Evolutionary conservation across 768 basidiomycete species (phyloP).

Genomic region (Multifurca ochricompacta): DNA sequence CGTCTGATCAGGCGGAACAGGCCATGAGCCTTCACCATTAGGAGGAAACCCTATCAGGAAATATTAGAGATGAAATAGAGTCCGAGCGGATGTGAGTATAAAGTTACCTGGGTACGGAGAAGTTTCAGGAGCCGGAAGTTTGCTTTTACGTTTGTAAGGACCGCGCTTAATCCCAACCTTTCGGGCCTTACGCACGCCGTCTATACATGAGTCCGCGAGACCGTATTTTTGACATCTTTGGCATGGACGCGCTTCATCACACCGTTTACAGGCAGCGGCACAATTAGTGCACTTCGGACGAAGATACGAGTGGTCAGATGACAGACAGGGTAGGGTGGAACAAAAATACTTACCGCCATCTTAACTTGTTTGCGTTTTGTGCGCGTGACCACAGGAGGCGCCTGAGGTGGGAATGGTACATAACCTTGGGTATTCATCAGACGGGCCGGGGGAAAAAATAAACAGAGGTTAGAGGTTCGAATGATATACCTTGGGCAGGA

Average conservation of each 20-base stretch:
- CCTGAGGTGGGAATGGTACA: slow-evolving; percentile 21
- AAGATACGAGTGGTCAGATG: slow-evolving; percentile 3
- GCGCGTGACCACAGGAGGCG: slow-evolving; percentile 26
- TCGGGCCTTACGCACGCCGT: slow-evolving; percentile 57
- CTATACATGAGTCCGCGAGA: slow-evolving; percentile 45
- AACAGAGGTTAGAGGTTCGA: background rate
- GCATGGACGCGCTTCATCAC: slow-evolving; percentile 53
- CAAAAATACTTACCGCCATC: slow-evolving; percentile 40
- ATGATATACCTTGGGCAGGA: slow-evolving; percentile 15
- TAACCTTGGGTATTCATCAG: slow-evolving; percentile 9
- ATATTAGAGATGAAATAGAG: background rate
- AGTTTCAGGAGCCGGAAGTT: slow-evolving; percentile 23
- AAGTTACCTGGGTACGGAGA: slow-evolving; percentile 23
- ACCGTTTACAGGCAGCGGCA: slow-evolving; percentile 49
- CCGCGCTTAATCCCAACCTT: slow-evolving; percentile 54
- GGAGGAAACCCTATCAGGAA: slow-evolving; percentile 17
- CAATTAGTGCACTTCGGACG: slow-evolving; percentile 46
- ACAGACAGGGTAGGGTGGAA: background rate
- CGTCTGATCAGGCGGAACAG: slow-evolving; percentile 16
- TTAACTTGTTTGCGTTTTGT: slow-evolving; percentile 51
- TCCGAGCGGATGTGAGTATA: background rate
- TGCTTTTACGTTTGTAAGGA: slow-evolving; percentile 48
- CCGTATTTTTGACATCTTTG: slow-evolving; percentile 59
- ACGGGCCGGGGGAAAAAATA: background rate
- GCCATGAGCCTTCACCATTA: slow-evolving; percentile 31